A percentile compares a stretch with the other conserved stretches of the same genome.
These are phyloP conservation scores for Bertia moriformis DNA, from an alignment of 2,329 filamentous ascomycete species.

Conservation along the genomic window DNA sequence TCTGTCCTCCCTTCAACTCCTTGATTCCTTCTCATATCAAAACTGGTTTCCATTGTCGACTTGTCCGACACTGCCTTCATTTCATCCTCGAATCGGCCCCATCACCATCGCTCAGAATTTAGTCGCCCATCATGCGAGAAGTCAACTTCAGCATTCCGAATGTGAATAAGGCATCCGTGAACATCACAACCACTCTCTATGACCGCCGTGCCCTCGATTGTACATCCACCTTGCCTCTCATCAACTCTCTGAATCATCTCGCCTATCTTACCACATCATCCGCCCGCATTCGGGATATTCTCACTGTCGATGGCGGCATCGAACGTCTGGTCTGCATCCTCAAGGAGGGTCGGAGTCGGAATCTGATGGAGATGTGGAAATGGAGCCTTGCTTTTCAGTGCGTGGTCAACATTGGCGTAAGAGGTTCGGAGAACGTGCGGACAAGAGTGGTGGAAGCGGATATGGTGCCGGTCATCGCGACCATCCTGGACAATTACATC, in stretches of 20 bases:
- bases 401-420: constrained; percentile 94
- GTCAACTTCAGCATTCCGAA: constrained; percentile 99
- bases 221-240: constrained; percentile 90
- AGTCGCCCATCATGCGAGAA: constrained; percentile 70
- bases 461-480: constrained; percentile 97
- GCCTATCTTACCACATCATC: constrained; percentile 97
- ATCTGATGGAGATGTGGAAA: constrained; percentile 99
- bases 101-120: neutral
- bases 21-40: too few species aligned
- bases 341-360: constrained; percentile 90
- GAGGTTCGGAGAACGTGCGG: constrained; percentile 83
- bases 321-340: constrained; percentile 93
- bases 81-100: neutral
- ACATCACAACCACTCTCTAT: constrained; percentile 95
- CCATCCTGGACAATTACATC: constrained; percentile 96
- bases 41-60: neutral
- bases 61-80: neutral
- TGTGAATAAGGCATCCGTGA: constrained; percentile 97
- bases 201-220: constrained; percentile 95
- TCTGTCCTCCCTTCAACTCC: too few species aligned
- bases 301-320: constrained; percentile 96
- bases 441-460: constrained; percentile 95
- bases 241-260: constrained; percentile 97
- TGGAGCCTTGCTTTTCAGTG: constrained; percentile 99
- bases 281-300: constrained; percentile 88